phyloP scores from a whole-genome alignment of 805 yeast genomes.

The Candida gorgasii region DNA sequence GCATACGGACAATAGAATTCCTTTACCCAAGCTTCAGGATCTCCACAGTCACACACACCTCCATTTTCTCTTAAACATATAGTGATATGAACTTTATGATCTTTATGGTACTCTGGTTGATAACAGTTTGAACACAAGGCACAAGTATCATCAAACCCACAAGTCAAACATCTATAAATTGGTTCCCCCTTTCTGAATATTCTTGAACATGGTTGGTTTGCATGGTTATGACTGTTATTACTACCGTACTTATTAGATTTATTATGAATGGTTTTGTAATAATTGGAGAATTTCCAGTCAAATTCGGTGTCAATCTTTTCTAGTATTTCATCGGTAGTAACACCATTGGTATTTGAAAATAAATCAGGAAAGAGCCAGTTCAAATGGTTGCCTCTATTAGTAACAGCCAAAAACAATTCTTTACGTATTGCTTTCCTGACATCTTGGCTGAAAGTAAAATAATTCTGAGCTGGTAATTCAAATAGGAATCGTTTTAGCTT shows the following conservation, averaged over 20 bases:
- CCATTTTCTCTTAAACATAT: constrained; percentile 69
- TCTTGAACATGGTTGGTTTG: constrained; percentile 70
- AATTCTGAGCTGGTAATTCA: constrained; percentile 28
- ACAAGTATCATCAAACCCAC: constrained; percentile 82
- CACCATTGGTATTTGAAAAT: constrained; percentile 5
- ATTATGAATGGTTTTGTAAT: constrained; percentile 23
- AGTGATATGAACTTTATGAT: constrained; percentile 67
- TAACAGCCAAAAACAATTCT: constrained; percentile 31
- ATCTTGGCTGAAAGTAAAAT: constrained; percentile 27
- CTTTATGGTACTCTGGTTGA: constrained; percentile 65
- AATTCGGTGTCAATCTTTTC: constrained; percentile 23
- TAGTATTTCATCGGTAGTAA: constrained; percentile 9
- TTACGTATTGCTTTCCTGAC: constrained; percentile 29
- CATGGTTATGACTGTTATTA: constrained; percentile 26
- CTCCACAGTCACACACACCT: constrained; percentile 90
- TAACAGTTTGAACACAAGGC: constrained; percentile 80
- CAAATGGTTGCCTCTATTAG: constrained; percentile 33
- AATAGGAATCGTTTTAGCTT: constrained; percentile 34
- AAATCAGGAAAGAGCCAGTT: constrained; percentile 38
- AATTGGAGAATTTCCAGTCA: constrained; percentile 35
- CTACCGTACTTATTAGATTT: too few species aligned
- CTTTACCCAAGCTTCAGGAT: constrained; percentile 75
- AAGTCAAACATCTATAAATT: constrained; percentile 70
- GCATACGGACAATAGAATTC: constrained; percentile 50
- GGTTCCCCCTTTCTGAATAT: constrained; percentile 79